Evolutionary conservation across 2,329 filamentous ascomycete species (phyloP).

Genomic region (Colletotrichum sp.): DNA sequence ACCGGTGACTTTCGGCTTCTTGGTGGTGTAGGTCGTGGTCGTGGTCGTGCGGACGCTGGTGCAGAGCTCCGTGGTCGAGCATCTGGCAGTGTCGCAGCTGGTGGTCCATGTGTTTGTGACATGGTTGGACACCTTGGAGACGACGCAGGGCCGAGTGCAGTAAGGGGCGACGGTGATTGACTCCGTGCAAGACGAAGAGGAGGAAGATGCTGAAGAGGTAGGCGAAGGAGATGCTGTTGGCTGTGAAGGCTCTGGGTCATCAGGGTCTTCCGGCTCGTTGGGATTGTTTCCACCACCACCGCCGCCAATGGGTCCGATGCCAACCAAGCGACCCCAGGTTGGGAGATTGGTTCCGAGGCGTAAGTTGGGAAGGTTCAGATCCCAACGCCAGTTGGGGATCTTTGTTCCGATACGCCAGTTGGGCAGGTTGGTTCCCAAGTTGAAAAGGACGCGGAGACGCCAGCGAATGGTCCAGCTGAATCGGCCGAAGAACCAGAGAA

Average conservation of each 20-base stretch:
- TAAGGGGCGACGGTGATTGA: slow-evolving; percentile 17
- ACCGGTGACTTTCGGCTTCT: not conserved
- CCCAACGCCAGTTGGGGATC: not conserved
- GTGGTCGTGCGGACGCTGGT: slow-evolving; percentile 10
- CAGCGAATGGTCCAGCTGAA: not conserved
- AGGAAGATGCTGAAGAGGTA: not conserved
- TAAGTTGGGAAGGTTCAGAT: not conserved
- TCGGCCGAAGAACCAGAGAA: not conserved
- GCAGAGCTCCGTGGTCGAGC: slow-evolving; percentile 13
- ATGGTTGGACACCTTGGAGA: not conserved
- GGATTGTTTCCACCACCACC: not conserved
- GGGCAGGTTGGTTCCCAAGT: not conserved
- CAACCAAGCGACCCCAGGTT: not conserved
- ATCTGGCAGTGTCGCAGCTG: slow-evolving; percentile 12
- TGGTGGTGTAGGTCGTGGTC: slow-evolving; percentile 2
- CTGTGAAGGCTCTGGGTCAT: not conserved
- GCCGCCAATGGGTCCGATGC: not conserved
- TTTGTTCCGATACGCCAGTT: not conserved
- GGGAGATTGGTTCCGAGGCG: not conserved
- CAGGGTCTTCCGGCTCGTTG: not conserved
- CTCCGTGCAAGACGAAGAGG: slow-evolving; percentile 5
- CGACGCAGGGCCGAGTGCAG: slow-evolving; percentile 19
- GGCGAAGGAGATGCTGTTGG: not conserved
- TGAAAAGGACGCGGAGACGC: not conserved
- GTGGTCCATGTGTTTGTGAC: slow-evolving; percentile 7